Percentiles rank a stretch among this genome's conserved stretches.
phyloP scores from a whole-genome alignment of 2,329 filamentous ascomycete genomes.

The Emmonsiellopsis sp. region DNA sequence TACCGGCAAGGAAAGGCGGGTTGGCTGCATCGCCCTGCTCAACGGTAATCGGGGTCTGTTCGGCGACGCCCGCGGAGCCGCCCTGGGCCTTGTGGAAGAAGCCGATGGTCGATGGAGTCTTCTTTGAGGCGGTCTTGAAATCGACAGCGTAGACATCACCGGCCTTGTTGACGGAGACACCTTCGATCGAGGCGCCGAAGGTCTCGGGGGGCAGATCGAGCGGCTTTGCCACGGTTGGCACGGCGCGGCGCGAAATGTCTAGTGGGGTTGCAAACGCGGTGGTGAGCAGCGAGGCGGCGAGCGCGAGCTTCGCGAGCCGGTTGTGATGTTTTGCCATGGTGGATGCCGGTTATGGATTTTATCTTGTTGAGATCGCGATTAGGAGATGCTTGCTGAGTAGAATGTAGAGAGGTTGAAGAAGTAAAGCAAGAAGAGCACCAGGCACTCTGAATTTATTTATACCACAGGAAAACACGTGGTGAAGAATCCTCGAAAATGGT shows the following conservation, averaged over 20 bases:
- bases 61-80: background rate
- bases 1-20: background rate
- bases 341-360: background rate
- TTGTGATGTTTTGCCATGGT: background rate
- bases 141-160: conserved; percentile 2
- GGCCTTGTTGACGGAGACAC: conserved; percentile 1
- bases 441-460: background rate
- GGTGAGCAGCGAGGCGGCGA: background rate
- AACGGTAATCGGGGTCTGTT: background rate
- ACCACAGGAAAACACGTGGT: background rate
- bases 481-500: too few relatives aligned
- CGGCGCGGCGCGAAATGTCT: too few relatives aligned
- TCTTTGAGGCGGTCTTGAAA: background rate
- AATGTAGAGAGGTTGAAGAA: too few relatives aligned
- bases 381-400: background rate
- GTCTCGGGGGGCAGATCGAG: background rate
- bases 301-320: background rate
- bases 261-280: background rate
- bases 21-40: background rate
- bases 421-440: background rate
- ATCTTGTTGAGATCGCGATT: background rate
- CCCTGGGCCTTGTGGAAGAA: background rate
- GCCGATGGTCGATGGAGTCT: background rate
- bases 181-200: conserved; percentile 1
- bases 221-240: background rate